These are phyloP conservation scores for Cymbopogon citratus DNA, from an alignment of 176 grass and related monocot species.

Conservation along the genomic window DNA sequence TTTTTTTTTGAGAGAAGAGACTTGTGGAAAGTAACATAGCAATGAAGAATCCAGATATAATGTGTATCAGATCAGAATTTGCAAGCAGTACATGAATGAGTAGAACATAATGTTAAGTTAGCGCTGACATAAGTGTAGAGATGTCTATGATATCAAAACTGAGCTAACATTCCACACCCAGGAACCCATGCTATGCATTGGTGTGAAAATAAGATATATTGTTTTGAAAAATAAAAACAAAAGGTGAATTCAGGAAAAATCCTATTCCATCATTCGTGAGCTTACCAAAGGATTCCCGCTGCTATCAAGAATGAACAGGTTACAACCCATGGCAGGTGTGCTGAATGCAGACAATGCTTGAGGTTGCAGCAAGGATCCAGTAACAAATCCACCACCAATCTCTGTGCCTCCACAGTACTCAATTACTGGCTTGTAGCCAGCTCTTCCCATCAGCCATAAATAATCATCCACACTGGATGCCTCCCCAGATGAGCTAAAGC, in stretches of 20 bases:
- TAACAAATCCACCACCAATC: slow-evolving; percentile 84
- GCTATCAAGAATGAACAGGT: slow-evolving; percentile 67
- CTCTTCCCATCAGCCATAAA: slow-evolving; percentile 75
- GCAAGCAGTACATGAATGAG: neutral
- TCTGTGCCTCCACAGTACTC: slow-evolving; percentile 95
- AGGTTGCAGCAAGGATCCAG: slow-evolving; percentile 72
- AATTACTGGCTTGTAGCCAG: slow-evolving; percentile 89
- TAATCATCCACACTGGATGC: no score
- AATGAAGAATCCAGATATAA: neutral
- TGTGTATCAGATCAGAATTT: neutral
- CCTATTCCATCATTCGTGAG: slow-evolving; percentile 1
- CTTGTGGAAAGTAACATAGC: neutral
- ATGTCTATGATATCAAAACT: no score
- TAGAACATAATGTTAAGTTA: neutral
- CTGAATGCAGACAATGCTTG: neutral
- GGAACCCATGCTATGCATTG: neutral
- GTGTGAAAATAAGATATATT: neutral
- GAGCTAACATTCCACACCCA: no score
- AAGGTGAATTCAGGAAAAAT: neutral
- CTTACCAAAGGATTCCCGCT: slow-evolving; percentile 65
- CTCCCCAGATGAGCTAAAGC: no score
- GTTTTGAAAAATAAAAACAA: no score
- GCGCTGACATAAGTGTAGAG: neutral
- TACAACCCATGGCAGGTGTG: slow-evolving; percentile 45
- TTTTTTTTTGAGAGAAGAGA: no score